Conservation (phyloP, 176 grass and related monocot genomes). For the Triticum urartu region DNA sequence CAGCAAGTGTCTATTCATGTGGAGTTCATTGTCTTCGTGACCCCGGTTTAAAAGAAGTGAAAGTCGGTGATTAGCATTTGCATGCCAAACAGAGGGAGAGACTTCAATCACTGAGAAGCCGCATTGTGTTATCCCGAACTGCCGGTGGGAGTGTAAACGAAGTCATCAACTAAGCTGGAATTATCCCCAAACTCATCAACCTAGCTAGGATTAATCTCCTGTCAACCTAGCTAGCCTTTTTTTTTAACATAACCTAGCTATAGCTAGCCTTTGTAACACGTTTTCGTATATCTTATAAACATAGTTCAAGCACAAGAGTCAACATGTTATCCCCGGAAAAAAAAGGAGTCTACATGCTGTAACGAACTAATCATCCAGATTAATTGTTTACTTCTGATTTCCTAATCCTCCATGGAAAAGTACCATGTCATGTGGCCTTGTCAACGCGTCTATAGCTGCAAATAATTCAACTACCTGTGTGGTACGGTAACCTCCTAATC, state of each 20-base stretch:
- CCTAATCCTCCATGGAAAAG: not conserved
- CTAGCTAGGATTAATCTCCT: no score
- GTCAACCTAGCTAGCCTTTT: no score
- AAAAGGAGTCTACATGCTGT: not conserved
- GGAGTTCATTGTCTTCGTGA: not conserved
- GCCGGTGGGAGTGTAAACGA: not conserved
- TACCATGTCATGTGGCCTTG: not conserved
- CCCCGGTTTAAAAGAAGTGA: not conserved
- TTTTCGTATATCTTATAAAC: no score
- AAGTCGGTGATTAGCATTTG: not conserved
- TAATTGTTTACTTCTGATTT: not conserved
- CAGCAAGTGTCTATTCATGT: not conserved
- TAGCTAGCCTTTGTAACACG: no score
- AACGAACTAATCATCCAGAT: not conserved
- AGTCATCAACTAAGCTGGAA: not conserved
- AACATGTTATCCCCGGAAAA: not conserved
- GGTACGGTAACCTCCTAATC: constrained; percentile 4
- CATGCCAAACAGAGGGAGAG: not conserved
- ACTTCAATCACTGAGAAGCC: not conserved
- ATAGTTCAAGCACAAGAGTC: not conserved
- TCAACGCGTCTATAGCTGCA: not conserved
- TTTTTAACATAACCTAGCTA: no score
- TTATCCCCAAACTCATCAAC: not conserved
- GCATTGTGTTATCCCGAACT: not conserved
- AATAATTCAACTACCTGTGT: not conserved